phyloP scores from a whole-genome alignment of 257 asterid genomes.

The Solanum gracilifrons region DNA sequence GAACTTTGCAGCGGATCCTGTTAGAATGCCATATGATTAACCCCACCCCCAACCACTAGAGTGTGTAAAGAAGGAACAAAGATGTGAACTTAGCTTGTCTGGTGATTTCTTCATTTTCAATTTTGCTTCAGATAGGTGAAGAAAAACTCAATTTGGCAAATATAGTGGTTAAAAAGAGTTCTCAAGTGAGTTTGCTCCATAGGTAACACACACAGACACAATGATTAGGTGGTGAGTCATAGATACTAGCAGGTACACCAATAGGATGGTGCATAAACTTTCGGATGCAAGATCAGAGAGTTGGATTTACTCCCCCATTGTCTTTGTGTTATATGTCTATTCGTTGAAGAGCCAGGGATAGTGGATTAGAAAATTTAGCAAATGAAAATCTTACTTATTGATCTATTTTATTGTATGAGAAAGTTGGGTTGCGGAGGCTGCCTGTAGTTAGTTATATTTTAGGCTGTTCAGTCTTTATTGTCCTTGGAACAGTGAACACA shows the following conservation, averaged over 20 bases:
- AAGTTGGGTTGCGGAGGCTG: not conserved
- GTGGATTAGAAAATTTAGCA: not conserved
- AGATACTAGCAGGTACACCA: not conserved
- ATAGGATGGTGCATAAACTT: not conserved
- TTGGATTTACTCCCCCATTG: not conserved
- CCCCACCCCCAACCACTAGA: not conserved
- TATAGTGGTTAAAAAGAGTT: not conserved
- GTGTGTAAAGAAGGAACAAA: not conserved
- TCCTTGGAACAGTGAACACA: not conserved
- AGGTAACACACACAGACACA: not conserved
- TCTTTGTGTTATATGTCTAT: not conserved
- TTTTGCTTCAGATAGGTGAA: not conserved
- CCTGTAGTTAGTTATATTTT: not conserved
- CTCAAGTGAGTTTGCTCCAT: not conserved
- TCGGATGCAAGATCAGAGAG: not conserved
- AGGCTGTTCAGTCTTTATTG: not conserved
- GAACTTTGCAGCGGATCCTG: not conserved
- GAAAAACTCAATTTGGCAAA: not conserved
- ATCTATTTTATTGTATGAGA: not conserved
- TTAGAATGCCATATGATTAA: not conserved
- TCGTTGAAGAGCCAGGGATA: not conserved
- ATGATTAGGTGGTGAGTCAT: not conserved
- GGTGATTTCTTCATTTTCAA: not conserved
- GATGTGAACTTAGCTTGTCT: not conserved
- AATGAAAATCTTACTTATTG: not conserved